These are phyloP conservation scores for Ascochyta viciae-villosae DNA, from an alignment of 2,329 filamentous ascomycete genomes.

Conservation along the genomic window DNA sequence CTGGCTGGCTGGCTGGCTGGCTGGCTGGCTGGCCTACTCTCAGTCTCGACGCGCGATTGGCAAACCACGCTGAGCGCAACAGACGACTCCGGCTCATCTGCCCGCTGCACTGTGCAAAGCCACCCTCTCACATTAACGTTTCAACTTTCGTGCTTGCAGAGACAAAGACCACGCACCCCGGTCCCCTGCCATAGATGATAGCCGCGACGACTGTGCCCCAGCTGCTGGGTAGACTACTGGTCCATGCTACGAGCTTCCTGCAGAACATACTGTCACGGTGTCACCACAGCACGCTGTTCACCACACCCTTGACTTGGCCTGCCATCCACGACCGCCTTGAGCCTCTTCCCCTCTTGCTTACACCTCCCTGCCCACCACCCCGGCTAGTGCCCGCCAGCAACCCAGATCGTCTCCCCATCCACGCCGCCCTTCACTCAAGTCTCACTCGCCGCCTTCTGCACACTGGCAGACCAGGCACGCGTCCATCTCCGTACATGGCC, in stretches of 20 bases:
- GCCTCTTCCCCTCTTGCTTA: not conserved
- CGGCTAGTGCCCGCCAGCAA: constrained; percentile 5
- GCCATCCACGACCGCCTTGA: constrained; percentile 1
- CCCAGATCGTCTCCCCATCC: constrained; percentile 3
- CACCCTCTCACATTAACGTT: not conserved
- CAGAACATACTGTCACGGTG: not conserved
- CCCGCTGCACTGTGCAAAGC: constrained; percentile 1
- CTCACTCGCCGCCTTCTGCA: no score
- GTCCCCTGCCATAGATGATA: not conserved
- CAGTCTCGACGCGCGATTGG: constrained; percentile 3
- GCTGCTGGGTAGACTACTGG: not conserved
- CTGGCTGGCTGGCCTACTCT: not conserved
- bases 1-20: no score
- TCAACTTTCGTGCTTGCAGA: not conserved
- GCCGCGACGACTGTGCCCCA: constrained; percentile 2
- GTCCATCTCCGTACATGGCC: not conserved
- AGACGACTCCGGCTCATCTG: constrained; percentile 4
- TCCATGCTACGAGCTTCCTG: not conserved
- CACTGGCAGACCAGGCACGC: not conserved
- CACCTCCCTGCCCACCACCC: not conserved
- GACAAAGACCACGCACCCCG: not conserved
- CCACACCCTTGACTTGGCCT: not conserved
- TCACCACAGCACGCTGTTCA: not conserved
- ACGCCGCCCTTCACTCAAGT: not conserved
- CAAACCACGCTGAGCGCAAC: constrained; percentile 1